Evolutionary conservation across 495 filamentous ascomycete genomes (phyloP).

Genomic region (Elaphomyces granulatus): DNA sequence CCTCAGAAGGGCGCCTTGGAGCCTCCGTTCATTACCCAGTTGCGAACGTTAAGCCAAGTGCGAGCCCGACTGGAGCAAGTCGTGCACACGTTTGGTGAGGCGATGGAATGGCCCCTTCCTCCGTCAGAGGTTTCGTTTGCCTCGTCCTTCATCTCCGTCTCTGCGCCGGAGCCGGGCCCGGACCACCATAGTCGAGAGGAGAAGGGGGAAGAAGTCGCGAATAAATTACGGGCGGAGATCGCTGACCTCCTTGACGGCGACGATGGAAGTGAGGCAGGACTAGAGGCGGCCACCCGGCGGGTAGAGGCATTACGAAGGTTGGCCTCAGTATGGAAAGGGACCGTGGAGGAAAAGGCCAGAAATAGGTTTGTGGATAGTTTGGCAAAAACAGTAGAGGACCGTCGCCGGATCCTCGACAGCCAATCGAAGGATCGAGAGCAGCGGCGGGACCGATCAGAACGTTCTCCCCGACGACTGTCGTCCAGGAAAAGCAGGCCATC

Average conservation of each 20-base stretch:
- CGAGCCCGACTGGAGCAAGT: slow-evolving; percentile 69
- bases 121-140: slow-evolving; percentile 59
- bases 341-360: slow-evolving; percentile 80
- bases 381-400: slow-evolving; percentile 42
- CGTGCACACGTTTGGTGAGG: slow-evolving; percentile 77
- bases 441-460: slow-evolving; percentile 12
- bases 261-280: slow-evolving; percentile 21
- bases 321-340: slow-evolving; percentile 76
- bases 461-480: slow-evolving; percentile 12
- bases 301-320: slow-evolving; percentile 61
- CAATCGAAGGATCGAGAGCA: slow-evolving; percentile 21
- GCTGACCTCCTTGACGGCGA: slow-evolving; percentile 44
- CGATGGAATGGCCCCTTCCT: slow-evolving; percentile 84
- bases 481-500: slow-evolving; percentile 7
- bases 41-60: slow-evolving; percentile 73
- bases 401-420: slow-evolving; percentile 41
- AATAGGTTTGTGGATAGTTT: slow-evolving; percentile 67
- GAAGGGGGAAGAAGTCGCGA: slow-evolving; percentile 60
- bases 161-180: slow-evolving; percentile 52
- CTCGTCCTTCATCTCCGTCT: slow-evolving; percentile 69
- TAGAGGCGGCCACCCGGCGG: slow-evolving; percentile 54
- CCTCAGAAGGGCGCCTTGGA: slow-evolving; percentile 20
- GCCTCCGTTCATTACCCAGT: slow-evolving; percentile 55
- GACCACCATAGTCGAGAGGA: slow-evolving; percentile 54
- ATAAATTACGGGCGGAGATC: slow-evolving; percentile 57